Conservation (phyloP, 2,329 filamentous ascomycete species). For the Aspergillus uvarum region DNA sequence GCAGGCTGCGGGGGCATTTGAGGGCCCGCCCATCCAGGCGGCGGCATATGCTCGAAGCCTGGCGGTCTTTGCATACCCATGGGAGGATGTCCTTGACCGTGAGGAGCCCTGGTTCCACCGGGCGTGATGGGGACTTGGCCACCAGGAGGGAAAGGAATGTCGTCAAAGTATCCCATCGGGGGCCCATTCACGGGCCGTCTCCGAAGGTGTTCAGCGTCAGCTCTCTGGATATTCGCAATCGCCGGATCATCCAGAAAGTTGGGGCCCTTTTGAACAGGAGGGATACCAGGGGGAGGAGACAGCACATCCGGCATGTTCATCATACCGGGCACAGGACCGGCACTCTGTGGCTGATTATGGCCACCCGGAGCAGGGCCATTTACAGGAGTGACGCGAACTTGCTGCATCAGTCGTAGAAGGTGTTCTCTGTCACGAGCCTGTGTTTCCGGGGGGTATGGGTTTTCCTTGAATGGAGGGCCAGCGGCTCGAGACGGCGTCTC, state of each 20-base stretch:
- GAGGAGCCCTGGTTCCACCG: conserved; percentile 34
- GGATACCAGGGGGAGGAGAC: conserved; percentile 35
- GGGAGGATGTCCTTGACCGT: conserved; percentile 33
- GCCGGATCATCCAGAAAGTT: conserved; percentile 46
- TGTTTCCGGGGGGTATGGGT: conserved; percentile 37
- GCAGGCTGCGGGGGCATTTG: conserved; percentile 38
- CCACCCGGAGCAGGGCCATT: conserved; percentile 24
- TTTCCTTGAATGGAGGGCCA: conserved; percentile 28
- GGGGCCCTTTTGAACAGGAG: conserved; percentile 35
- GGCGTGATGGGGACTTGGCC: conserved; percentile 37
- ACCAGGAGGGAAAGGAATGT: conserved; percentile 38
- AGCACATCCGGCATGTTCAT: conserved; percentile 39
- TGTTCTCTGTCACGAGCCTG: conserved; percentile 71
- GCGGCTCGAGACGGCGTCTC: conserved; percentile 25
- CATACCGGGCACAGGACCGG: conserved; percentile 34
- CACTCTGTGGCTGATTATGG: conserved; percentile 30
- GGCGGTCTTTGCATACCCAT: conserved; percentile 47
- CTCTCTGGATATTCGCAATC: conserved; percentile 43
- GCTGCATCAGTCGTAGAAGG: conserved; percentile 79
- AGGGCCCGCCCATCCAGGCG: conserved; percentile 40
- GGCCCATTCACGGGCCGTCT: conserved; percentile 40
- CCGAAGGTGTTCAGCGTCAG: conserved; percentile 38
- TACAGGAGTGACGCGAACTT: conserved; percentile 42
- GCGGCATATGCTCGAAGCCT: conserved; percentile 45
- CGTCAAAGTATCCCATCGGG: conserved; percentile 43